A percentile compares a stretch with the other conserved stretches of the same genome.
Evolutionary conservation across 805 yeast genomes (phyloP).

Genomic region (Yarrowia sp.): DNA sequence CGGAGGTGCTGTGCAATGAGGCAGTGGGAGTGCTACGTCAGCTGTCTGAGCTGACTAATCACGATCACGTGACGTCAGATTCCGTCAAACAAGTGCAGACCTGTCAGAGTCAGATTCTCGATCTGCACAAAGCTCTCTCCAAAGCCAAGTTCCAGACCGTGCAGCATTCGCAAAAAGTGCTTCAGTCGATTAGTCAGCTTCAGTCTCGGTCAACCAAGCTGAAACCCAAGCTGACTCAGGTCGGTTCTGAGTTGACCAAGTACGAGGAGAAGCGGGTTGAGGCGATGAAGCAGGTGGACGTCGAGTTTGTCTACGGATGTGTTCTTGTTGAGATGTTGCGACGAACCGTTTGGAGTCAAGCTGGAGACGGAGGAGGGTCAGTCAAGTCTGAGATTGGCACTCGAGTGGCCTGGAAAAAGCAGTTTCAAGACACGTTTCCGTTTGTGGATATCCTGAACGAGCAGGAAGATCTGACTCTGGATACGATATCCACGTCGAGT

Average conservation of each 20-base stretch:
- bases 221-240: conserved; percentile 45
- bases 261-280: conserved; percentile 47
- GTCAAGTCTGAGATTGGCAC: conserved; percentile 5
- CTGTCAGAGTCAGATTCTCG: conserved; percentile 9
- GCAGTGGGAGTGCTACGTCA: not conserved
- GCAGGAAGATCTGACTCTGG: conserved; percentile 19
- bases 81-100: not conserved
- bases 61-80: not conserved
- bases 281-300: conserved; percentile 50
- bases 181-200: conserved; percentile 39
- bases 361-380: conserved; percentile 55
- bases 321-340: conserved; percentile 50
- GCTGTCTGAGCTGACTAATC: conserved; percentile 1
- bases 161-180: conserved; percentile 25
- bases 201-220: conserved; percentile 47
- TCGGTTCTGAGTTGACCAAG: conserved; percentile 44
- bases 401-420: conserved; percentile 67
- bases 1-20: conserved; percentile 15
- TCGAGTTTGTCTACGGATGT: conserved; percentile 52
- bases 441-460: conserved; percentile 19
- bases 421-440: conserved; percentile 55
- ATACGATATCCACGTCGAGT: not conserved
- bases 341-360: conserved; percentile 47
- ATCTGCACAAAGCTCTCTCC: conserved; percentile 9
- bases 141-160: conserved; percentile 25